A percentile compares a stretch with the other conserved stretches of the same genome.
These are phyloP conservation scores for Cadophora sp. DNA, from an alignment of 2,329 filamentous ascomycete species.

Conservation along the genomic window DNA sequence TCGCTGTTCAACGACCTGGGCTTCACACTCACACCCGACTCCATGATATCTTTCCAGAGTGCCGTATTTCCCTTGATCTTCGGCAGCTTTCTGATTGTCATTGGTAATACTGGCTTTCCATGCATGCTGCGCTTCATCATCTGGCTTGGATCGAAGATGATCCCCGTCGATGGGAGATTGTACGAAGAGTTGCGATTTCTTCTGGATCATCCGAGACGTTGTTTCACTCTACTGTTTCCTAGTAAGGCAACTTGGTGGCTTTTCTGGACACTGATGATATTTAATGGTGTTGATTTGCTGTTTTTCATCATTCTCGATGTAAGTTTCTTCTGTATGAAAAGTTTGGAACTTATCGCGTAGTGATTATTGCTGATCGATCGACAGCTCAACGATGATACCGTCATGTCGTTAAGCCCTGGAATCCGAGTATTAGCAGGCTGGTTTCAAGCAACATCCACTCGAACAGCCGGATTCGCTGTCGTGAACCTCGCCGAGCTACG, in stretches of 20 bases:
- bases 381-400: constrained; percentile 73
- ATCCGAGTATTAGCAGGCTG: constrained; percentile 83
- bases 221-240: constrained; percentile 94
- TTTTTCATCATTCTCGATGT: constrained; percentile 94
- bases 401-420: constrained; percentile 72
- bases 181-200: constrained; percentile 93
- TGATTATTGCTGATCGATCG: neutral
- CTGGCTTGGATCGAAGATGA: constrained; percentile 75
- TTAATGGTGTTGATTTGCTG: constrained; percentile 86
- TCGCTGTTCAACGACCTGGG: constrained; percentile 94
- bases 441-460: constrained; percentile 88
- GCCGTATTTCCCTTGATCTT: constrained; percentile 79
- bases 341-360: constrained; percentile 7
- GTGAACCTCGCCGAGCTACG: constrained; percentile 81
- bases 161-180: constrained; percentile 69
- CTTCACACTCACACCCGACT: constrained; percentile 89
- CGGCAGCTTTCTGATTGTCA: constrained; percentile 86
- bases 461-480: constrained; percentile 88
- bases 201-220: constrained; percentile 92
- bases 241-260: constrained; percentile 94
- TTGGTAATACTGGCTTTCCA: constrained; percentile 94
- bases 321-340: constrained; percentile 47
- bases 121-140: constrained; percentile 94
- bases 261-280: constrained; percentile 79
- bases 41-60: constrained; percentile 86